These are phyloP conservation scores for Rubia peregrina DNA, from an alignment of 305 asterid species.

Conservation along the genomic window DNA sequence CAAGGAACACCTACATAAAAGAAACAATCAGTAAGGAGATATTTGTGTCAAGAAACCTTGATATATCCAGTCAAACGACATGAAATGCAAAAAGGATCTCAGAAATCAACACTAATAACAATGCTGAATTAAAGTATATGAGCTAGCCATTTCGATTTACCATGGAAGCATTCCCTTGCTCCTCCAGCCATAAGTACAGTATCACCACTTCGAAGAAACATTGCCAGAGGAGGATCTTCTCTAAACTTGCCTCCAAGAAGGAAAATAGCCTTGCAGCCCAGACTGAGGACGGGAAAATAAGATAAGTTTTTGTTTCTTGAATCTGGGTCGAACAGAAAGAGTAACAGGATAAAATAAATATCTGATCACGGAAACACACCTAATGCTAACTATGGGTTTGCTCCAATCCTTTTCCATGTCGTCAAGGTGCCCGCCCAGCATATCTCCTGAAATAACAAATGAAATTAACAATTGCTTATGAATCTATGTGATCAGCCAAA, in stretches of 20 bases:
- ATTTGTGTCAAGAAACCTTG: background rate
- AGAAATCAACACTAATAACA: slow-evolving; percentile 2
- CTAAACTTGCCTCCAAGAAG: slow-evolving; percentile 88
- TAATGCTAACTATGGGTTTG: slow-evolving; percentile 96
- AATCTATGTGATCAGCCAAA: background rate
- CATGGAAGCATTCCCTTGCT: slow-evolving; percentile 97
- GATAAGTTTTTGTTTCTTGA: background rate
- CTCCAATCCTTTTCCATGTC: slow-evolving; percentile 99
- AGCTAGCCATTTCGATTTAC: slow-evolving; percentile 28
- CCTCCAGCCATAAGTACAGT: slow-evolving; percentile 82
- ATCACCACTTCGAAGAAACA: slow-evolving; percentile 96
- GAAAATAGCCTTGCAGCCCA: slow-evolving; percentile 96
- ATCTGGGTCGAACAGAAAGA: slow-evolving; percentile 5
- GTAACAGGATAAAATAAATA: slow-evolving; percentile 4
- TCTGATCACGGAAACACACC: slow-evolving; percentile 30
- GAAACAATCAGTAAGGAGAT: background rate
- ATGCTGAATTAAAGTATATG: slow-evolving; percentile 4
- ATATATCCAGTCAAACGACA: background rate
- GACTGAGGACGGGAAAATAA: slow-evolving; percentile 32
- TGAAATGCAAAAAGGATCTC: background rate
- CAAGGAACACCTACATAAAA: slow-evolving; percentile 74
- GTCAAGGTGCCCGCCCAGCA: slow-evolving; percentile 97
- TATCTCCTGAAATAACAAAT: slow-evolving; percentile 53
- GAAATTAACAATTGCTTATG: background rate
- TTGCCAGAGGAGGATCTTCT: slow-evolving; percentile 65